These are phyloP conservation scores for Leucocoprinus birnbaumii DNA, from an alignment of 768 basidiomycete genomes.

Conservation along the genomic window DNA sequence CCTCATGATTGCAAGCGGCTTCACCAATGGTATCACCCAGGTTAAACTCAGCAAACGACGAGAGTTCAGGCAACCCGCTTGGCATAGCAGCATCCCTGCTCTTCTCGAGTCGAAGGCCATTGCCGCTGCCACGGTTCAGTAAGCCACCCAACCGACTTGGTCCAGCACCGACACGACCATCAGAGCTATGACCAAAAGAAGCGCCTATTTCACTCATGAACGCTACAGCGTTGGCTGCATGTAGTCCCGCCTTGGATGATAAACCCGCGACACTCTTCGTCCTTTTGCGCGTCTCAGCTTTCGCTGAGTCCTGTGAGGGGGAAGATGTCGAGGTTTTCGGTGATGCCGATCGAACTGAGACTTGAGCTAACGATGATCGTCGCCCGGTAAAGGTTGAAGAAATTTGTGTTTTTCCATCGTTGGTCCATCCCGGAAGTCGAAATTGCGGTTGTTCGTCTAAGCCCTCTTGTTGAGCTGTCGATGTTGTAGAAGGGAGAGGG, in stretches of 20 bases:
- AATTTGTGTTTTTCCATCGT: neutral
- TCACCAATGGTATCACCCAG: neutral
- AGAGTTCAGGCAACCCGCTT: neutral
- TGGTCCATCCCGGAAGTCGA: neutral
- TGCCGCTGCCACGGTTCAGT: slow-evolving; percentile 10
- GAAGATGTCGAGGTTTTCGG: neutral
- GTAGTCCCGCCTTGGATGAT: neutral
- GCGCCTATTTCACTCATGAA: neutral
- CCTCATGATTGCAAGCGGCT: neutral
- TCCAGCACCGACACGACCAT: neutral
- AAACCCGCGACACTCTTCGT: slow-evolving; percentile 4
- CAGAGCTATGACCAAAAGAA: neutral
- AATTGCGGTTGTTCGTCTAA: neutral
- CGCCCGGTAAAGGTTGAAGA: neutral
- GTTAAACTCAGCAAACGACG: neutral
- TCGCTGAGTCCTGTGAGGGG: neutral
- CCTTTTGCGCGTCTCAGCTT: slow-evolving; percentile 2
- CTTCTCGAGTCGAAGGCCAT: slow-evolving; percentile 8
- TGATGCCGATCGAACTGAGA: neutral
- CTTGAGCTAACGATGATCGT: slow-evolving; percentile 2
- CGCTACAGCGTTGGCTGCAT: neutral
- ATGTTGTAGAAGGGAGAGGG: neutral
- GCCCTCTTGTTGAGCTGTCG: neutral
- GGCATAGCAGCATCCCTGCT: neutral
- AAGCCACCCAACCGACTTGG: neutral